Evolutionary conservation across 2,329 filamentous ascomycete species (phyloP).

Genomic region (Tolypocladium tundrense): DNA sequence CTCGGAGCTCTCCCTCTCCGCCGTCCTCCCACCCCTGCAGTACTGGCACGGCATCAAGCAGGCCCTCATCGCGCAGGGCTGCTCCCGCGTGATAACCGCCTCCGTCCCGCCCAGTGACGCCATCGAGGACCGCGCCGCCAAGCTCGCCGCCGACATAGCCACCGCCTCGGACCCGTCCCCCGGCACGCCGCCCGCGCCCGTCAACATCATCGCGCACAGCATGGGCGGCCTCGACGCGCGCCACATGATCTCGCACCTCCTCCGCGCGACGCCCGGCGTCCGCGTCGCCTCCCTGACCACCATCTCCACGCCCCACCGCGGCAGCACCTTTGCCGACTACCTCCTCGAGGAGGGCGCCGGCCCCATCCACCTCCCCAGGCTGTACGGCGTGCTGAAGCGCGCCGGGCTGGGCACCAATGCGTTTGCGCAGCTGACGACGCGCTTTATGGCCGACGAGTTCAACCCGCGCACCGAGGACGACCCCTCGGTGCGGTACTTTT

Average conservation of each 20-base stretch:
- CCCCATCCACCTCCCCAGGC: constrained; percentile 39
- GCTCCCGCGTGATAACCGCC: constrained; percentile 46
- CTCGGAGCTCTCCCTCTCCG: constrained; percentile 41
- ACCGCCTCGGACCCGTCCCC: constrained; percentile 5
- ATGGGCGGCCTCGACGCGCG: constrained; percentile 58
- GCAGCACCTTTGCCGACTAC: constrained; percentile 45
- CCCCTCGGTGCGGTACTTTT: constrained; percentile 46
- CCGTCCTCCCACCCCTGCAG: constrained; percentile 43
- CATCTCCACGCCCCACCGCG: constrained; percentile 44
- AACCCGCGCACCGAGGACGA: constrained; percentile 47
- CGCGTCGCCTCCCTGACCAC: constrained; percentile 42
- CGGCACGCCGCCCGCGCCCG: constrained; percentile 33
- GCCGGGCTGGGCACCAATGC: constrained; percentile 48
- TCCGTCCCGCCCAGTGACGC: constrained; percentile 50
- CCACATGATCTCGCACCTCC: constrained; percentile 52
- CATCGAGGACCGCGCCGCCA: constrained; percentile 49
- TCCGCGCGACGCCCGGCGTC: constrained; percentile 27
- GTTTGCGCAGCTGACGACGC: constrained; percentile 49
- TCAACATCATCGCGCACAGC: constrained; percentile 67
- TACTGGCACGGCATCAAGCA: constrained; percentile 58
- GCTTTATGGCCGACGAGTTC: constrained; percentile 48
- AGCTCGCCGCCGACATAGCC: constrained; percentile 45
- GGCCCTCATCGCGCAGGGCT: constrained; percentile 40
- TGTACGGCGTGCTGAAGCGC: constrained; percentile 38
- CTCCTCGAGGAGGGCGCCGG: constrained; percentile 33